Evolutionary conservation across 192 early-diverging fungal species (phyloP).

Genomic region (Gigaspora rosea): DNA sequence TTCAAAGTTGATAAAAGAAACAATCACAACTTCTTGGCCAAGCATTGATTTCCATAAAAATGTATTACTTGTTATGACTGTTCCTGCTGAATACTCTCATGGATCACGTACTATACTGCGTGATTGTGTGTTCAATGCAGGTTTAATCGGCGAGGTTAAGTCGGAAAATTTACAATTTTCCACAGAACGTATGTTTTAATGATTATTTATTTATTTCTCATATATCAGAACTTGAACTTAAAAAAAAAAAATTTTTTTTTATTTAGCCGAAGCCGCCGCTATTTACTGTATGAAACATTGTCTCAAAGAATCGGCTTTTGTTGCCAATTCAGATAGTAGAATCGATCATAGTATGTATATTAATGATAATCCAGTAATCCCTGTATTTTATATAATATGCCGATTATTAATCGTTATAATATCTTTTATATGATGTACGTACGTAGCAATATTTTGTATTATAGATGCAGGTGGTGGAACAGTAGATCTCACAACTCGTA

Average conservation of each 20-base stretch:
- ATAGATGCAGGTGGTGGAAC: slow-evolving; percentile 64
- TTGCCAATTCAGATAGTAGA: too few species aligned
- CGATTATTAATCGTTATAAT: neutral
- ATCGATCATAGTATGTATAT: too few species aligned
- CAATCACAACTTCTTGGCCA: neutral
- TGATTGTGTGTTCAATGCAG: neutral
- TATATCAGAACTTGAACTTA: neutral
- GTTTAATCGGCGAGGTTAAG: neutral
- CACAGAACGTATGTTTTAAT: too few species aligned
- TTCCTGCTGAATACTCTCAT: neutral
- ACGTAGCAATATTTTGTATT: slow-evolving; percentile 48
- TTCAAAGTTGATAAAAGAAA: neutral
- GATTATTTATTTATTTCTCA: neutral
- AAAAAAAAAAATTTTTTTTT: neutral
- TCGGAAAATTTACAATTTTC: too few species aligned
- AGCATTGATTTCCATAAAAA: neutral
- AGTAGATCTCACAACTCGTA: slow-evolving; percentile 53
- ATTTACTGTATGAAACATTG: slow-evolving; percentile 21
- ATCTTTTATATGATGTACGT: too few species aligned
- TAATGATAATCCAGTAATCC: too few species aligned
- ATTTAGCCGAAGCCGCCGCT: slow-evolving; percentile 32
- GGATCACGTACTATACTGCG: neutral
- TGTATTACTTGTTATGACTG: neutral
- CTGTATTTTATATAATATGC: too few species aligned
- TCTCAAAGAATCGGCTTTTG: too few species aligned